Conservation (phyloP, 1,284 basidiomycete species). For the Cryptococcus sp. region DNA sequence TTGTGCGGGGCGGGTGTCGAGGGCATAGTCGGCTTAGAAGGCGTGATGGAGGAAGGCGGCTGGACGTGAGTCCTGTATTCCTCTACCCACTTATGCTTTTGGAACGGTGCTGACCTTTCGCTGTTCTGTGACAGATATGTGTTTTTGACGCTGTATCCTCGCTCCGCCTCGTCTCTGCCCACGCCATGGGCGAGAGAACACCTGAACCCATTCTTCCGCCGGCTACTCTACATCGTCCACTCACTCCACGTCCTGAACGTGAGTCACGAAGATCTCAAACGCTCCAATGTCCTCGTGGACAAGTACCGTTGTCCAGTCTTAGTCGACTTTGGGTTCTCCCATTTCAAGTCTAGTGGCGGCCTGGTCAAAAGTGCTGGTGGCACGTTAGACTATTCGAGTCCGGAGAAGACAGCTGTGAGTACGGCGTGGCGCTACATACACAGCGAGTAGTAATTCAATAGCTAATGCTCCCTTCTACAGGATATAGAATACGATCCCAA, state of each 20-base stretch:
- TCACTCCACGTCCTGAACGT: slow-evolving; percentile 44
- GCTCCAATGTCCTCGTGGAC: slow-evolving; percentile 46
- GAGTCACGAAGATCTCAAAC: slow-evolving; percentile 52
- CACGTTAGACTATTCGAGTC: slow-evolving; percentile 50
- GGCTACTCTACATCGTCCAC: slow-evolving; percentile 39
- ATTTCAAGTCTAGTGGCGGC: slow-evolving; percentile 36
- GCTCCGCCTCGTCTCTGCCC: slow-evolving; percentile 20
- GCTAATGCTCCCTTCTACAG: slow-evolving; percentile 15
- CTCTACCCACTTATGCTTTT: not conserved
- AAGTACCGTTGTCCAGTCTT: slow-evolving; percentile 27
- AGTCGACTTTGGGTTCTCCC: slow-evolving; percentile 51
- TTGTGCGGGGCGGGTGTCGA: slow-evolving; percentile 40
- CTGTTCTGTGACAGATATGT: slow-evolving; percentile 31
- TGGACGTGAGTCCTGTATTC: slow-evolving; percentile 46
- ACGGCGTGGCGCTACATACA: not conserved
- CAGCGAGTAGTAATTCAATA: not conserved
- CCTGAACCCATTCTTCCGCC: slow-evolving; percentile 40
- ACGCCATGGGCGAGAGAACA: slow-evolving; percentile 11
- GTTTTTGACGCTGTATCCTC: slow-evolving; percentile 38
- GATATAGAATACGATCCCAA: slow-evolving; percentile 38
- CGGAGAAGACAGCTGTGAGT: slow-evolving; percentile 46
- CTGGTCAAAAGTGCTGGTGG: slow-evolving; percentile 42
- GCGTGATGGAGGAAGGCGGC: slow-evolving; percentile 45
- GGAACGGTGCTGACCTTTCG: not conserved
- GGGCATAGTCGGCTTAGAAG: slow-evolving; percentile 47